phyloP scores from a whole-genome alignment of 306 rosid genomes.

The Bauhinia variegata region DNA sequence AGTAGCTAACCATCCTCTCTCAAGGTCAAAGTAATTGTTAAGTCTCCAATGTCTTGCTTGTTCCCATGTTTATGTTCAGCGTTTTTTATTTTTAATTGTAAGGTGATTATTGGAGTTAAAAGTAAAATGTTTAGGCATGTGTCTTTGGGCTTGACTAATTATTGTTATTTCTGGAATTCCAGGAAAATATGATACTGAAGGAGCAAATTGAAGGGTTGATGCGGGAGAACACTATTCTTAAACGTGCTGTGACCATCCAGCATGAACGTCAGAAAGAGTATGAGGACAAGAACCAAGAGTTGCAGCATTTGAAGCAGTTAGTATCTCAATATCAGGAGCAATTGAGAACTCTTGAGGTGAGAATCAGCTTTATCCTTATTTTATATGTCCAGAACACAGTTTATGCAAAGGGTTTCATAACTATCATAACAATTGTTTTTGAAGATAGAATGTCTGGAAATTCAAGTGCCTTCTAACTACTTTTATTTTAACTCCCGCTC shows the following conservation, averaged over 20 bases:
- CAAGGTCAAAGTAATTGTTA: conserved; percentile 1
- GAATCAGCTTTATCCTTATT: conserved; percentile 30
- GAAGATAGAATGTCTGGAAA: not conserved
- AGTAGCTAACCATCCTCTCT: not conserved
- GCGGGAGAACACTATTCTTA: conserved; percentile 77
- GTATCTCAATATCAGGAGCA: conserved; percentile 88
- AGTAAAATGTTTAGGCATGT: not conserved
- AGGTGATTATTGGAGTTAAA: not conserved
- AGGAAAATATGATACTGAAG: conserved; percentile 86
- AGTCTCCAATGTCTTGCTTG: conserved; percentile 20
- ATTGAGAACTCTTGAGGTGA: conserved; percentile 81
- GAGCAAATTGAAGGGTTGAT: conserved; percentile 71
- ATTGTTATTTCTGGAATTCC: conserved; percentile 24
- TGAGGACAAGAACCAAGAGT: conserved; percentile 65
- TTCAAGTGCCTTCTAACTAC: not conserved
- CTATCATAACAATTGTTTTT: not conserved
- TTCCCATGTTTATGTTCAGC: not conserved
- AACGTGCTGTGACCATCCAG: conserved; percentile 78
- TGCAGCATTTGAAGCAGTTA: conserved; percentile 77
- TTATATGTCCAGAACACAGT: not conserved
- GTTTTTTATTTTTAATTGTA: no score
- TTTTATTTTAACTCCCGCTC: not conserved
- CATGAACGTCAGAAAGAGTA: conserved; percentile 80
- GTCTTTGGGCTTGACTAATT: conserved; percentile 18
- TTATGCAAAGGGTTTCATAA: not conserved